Evolutionary conservation across 345 rosid species (phyloP), one percentile per base, ranked within the genome.

Genomic region (Brassica nigra): DNA sequence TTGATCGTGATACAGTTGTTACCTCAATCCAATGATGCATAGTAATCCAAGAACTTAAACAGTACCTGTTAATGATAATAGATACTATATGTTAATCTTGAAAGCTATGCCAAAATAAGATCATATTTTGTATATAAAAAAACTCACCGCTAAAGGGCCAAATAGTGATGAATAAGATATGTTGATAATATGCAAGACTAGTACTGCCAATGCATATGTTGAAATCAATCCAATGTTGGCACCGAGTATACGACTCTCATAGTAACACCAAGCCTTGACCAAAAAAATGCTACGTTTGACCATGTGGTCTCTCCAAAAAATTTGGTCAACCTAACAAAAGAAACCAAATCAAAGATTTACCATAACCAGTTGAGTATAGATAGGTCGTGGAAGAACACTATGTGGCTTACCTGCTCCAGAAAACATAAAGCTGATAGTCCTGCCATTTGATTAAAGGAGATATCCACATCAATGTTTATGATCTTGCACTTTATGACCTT

Each of bases 231-330:
- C 93, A 75, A 82, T 85, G 75, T 88, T 91, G 52, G 97, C 90
- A 68, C 98, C 97, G 68, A 94, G 97, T 74, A 89, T 85, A 11
- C 95, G 91, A 79, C 97, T 91, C 83, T 94, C 97, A 20, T 92
- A 92, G 75, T 85, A 94, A 84, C 98, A 94, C 97, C 98, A 94
- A 8, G 95, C 93, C 82, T 94, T 94, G 36, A 90, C 74, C 85
- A 94, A 80, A 62, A 90, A 75, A 72, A 92, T 80, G 82, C 97
- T 92, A 70, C 85, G 89, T 83, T 94, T 94, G 81, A 92, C 90
- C 61, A 94, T 87, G 84, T 94, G 97, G 75, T 82, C 85, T 80
- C 81, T 90, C 62, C 89, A 94, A 29, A 90, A 79, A 8, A 82
- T 55, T 14, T 64, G 86, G 75, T 92, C 92, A 83, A 87, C 89